Evolutionary conservation across 1,284 basidiomycete genomes (phyloP).

Genomic region (Naganishia liquefaciens): DNA sequence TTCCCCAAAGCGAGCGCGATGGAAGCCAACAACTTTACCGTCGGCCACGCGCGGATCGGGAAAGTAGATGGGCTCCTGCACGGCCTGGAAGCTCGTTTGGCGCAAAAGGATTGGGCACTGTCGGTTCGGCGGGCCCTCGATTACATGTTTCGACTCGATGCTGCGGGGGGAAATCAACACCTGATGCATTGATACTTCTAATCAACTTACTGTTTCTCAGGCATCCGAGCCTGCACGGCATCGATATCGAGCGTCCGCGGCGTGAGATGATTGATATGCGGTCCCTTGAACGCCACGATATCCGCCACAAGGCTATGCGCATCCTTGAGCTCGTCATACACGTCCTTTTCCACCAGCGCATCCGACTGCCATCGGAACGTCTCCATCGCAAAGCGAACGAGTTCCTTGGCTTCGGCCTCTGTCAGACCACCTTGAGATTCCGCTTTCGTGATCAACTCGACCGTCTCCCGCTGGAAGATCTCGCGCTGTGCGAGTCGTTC

Average conservation of each 20-base stretch:
- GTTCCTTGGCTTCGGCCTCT: slow-evolving; percentile 38
- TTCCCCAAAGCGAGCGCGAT: slow-evolving; percentile 56
- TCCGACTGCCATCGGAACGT: slow-evolving; percentile 55
- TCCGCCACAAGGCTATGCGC: slow-evolving; percentile 54
- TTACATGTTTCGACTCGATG: slow-evolving; percentile 54
- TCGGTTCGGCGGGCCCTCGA: slow-evolving; percentile 53
- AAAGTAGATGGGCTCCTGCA: slow-evolving; percentile 53
- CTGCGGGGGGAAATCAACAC: slow-evolving; percentile 32
- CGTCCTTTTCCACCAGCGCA: slow-evolving; percentile 45
- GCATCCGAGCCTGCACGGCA: slow-evolving; percentile 52
- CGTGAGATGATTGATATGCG: slow-evolving; percentile 57
- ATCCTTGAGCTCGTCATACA: slow-evolving; percentile 47
- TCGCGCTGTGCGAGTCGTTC: slow-evolving; percentile 44
- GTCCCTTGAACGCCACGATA: slow-evolving; percentile 53
- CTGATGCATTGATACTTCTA: too few relatives aligned
- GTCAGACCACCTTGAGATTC: slow-evolving; percentile 43
- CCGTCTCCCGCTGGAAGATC: slow-evolving; percentile 49
- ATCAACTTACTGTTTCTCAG: slow-evolving; percentile 41
- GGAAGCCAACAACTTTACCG: slow-evolving; percentile 39
- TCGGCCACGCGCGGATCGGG: slow-evolving; percentile 32
- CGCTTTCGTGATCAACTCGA: slow-evolving; percentile 45
- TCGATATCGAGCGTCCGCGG: slow-evolving; percentile 56
- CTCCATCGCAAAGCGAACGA: slow-evolving; percentile 50
- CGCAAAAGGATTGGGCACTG: slow-evolving; percentile 52
- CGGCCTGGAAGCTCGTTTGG: slow-evolving; percentile 55